phyloP scores from a whole-genome alignment of 768 basidiomycete species.

The Cystofilobasidium ferigula region DNA sequence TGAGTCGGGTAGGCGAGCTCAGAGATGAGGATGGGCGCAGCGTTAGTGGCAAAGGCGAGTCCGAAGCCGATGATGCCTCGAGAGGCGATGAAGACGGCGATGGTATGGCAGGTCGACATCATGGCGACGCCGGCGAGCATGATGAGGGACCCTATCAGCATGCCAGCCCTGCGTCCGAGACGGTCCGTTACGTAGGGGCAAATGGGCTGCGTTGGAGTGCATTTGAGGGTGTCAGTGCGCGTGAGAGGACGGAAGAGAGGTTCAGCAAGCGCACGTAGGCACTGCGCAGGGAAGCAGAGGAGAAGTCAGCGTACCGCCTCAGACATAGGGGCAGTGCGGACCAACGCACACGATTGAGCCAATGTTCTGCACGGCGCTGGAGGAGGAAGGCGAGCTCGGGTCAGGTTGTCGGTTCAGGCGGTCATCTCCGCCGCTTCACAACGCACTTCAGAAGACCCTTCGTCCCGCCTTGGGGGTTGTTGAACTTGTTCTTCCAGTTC shows the following conservation, averaged over 20 bases:
- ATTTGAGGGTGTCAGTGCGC: constrained; percentile 39
- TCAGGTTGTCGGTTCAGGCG: too few species aligned
- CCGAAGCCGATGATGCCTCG: constrained; percentile 59
- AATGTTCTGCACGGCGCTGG: constrained; percentile 67
- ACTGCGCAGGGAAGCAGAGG: too few species aligned
- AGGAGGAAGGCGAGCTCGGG: too few species aligned
- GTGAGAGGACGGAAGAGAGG: constrained; percentile 47
- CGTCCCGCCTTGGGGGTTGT: constrained; percentile 12
- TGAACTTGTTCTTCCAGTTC: constrained; percentile 21
- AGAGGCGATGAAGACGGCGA: constrained; percentile 70
- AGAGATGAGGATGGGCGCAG: constrained; percentile 69
- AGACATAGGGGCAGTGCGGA: constrained; percentile 47
- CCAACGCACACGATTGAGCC: constrained; percentile 45
- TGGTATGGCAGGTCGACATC: constrained; percentile 59
- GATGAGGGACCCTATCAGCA: constrained; percentile 59
- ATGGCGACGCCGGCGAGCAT: constrained; percentile 59
- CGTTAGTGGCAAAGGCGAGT: constrained; percentile 55
- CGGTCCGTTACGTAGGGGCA: constrained; percentile 46
- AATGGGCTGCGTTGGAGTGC: background rate
- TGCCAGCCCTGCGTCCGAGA: constrained; percentile 54
- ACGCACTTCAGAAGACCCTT: constrained; percentile 7
- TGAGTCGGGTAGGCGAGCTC: constrained; percentile 77
- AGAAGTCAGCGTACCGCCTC: too few species aligned
- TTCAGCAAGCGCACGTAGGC: too few species aligned
- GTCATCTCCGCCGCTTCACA: too few species aligned